Evolutionary conservation across 345 rosid genomes (phyloP), one percentile per base, ranked within the genome.

Genomic region (Lepidium didymum): DNA sequence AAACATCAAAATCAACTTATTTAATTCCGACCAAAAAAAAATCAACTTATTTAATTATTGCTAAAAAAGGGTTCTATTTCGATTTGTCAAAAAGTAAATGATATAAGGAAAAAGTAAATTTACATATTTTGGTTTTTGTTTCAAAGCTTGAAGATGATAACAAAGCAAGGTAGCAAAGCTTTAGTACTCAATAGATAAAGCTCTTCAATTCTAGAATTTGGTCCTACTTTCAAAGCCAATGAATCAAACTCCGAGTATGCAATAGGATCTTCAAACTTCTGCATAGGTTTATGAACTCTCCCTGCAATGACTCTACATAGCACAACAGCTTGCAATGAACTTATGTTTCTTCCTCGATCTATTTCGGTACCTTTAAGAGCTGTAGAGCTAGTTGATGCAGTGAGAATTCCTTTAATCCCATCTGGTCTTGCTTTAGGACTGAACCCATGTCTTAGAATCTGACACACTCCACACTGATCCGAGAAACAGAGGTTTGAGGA

Each of bases 111-210:
- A n/a, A 15, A 60, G 59, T 42, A 23, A 1, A 31, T 6, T n/a
- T 58, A 34, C 19, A 19, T 3, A 6, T 14, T n/a, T n/a, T 1
- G 9, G 5, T 9, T 29, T 19, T 55, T 57, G 55, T 66, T 44
- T 75, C 81, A 77, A 12, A 80, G 56, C 56, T 65, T 78, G 70
- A 82, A 87, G 37, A 84, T 74, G 4, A 84, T 81, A 34, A 86
- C 89, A 73, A 88, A 91, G 74, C 97, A 86, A 72, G 91, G 91
- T 18, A 91, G 79, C 42, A 91, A 82, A 75, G 93, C 92, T 66
- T 67, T 81, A 41, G 80, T 83, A 76, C 77, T 79, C 45, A 83
- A 67, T 4, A 80, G 15, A 67, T 72, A 85, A 7, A 91, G 83
- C 46, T 91, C 96, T 29, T 85, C 90, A 59, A 82, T 64, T 69